These are phyloP conservation scores for Monascus purpureus DNA, from an alignment of 495 filamentous ascomycete genomes.

Conservation along the genomic window DNA sequence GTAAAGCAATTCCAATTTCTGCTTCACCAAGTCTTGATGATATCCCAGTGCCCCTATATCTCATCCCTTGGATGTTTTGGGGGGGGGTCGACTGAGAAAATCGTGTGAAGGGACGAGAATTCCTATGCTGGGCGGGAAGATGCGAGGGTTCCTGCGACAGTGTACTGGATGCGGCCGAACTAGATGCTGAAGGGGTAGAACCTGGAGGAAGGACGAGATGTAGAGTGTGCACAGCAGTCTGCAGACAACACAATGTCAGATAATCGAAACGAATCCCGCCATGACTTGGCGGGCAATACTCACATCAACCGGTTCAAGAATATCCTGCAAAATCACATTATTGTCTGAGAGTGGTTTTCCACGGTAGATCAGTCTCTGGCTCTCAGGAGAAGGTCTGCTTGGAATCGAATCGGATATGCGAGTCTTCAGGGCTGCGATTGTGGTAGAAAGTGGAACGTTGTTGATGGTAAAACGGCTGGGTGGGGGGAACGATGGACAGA, in stretches of 20 bases:
- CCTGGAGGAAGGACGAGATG: conserved; percentile 48
- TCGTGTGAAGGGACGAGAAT: conserved; percentile 1
- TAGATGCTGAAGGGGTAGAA: conserved; percentile 5
- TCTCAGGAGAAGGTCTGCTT: conserved; percentile 33
- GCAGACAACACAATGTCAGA: conserved; percentile 32
- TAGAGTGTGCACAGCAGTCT: conserved; percentile 23
- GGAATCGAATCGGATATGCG: conserved; percentile 42
- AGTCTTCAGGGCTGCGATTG: conserved; percentile 44
- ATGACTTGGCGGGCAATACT: conserved; percentile 10
- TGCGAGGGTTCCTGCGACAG: background rate
- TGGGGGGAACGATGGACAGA: conserved; percentile 49
- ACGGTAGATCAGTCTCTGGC: conserved; percentile 53
- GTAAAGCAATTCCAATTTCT: conserved; percentile 8
- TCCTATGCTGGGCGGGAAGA: conserved; percentile 1
- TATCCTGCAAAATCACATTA: conserved; percentile 36
- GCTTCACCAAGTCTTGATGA: conserved; percentile 4
- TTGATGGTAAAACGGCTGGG: conserved; percentile 39
- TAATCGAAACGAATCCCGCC: no score
- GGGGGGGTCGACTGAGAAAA: conserved; percentile 3
- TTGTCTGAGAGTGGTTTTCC: conserved; percentile 44
- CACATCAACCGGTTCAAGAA: conserved; percentile 45
- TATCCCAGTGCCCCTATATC: conserved; percentile 4
- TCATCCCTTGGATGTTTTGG: conserved; percentile 5
- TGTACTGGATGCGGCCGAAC: conserved; percentile 1
- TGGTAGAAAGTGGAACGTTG: conserved; percentile 37